Conservation (phyloP, 148 eudicot genomes). For the Fagopyrum esculentum region DNA sequence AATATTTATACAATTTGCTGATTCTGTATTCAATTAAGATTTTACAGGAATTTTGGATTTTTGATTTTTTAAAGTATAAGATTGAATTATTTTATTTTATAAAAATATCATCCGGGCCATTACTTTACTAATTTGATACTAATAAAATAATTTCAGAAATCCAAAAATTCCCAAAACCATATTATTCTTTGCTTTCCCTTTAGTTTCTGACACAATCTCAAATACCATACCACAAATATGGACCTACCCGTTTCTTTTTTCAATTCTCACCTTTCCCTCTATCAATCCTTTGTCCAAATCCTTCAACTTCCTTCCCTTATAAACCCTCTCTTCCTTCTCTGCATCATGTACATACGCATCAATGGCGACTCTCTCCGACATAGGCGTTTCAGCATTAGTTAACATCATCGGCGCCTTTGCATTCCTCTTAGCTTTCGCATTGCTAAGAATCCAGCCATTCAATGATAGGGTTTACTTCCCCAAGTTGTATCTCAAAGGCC, state of each 20-base stretch:
- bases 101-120: too few relatives aligned
- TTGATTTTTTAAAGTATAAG: too few relatives aligned
- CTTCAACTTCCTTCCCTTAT: conserved; percentile 7
- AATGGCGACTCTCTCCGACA: conserved; percentile 83
- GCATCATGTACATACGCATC: not conserved
- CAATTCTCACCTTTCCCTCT: not conserved
- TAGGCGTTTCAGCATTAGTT: conserved; percentile 84
- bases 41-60: too few relatives aligned
- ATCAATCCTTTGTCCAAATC: conserved; percentile 5
- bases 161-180: not conserved
- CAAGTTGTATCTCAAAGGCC: conserved; percentile 74
- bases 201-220: not conserved
- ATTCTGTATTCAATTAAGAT: too few relatives aligned
- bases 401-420: conserved; percentile 71
- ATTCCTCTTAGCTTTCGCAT: conserved; percentile 80
- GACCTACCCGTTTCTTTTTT: not conserved
- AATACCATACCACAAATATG: not conserved
- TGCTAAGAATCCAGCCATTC: conserved; percentile 84
- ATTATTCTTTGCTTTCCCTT: conserved; percentile 6
- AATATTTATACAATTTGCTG: too few relatives aligned
- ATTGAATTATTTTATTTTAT: too few relatives aligned
- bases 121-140: too few relatives aligned
- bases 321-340: not conserved
- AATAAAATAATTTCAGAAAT: too few relatives aligned
- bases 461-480: conserved; percentile 96